Base-by-base conservation (phyloP, 495 filamentous ascomycete genomes). In the Aspergillus leporis region DNA sequence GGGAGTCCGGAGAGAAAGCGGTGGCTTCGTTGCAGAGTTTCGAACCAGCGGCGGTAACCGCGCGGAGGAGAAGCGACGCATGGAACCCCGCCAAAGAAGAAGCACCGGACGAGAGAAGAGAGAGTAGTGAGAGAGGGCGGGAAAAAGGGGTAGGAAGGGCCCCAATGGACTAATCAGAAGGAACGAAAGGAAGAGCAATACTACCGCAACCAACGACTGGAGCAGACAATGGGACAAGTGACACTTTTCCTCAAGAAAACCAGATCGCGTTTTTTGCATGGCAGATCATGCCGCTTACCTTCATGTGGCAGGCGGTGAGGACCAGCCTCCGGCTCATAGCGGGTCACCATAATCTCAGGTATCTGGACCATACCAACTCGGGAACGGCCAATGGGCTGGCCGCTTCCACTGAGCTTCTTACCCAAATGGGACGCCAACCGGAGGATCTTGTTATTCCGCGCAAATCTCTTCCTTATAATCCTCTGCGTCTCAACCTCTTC, bases 51-150 rank as follows among this genome's bases (percentile, higher is more conserved):
- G 66, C 62, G 70, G 58, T 38, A 64, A 32, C 58, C 71, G 61
- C 70, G 67, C 58, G 65, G 62, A 71, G 61, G 74, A 74, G 61
- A 76, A 71, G 32, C 69, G 73, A 64, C 72, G 75, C 73, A 78
- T 78, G 36, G 51, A 52, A 65, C 61, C 57, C 56, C 56, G 43
- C 57, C 54, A 61, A 53, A 56, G 66, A 62, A 49, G 23, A 40
- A 61, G 52, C 60, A 47, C 55, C 45, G 55, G 45, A 58, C 36
- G 47, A 53, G 51, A n/a, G 47, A 48, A 31, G 25, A 45, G 30
- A 53, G 51, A n/a, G n/a, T n/a, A n/a, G n/a, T n/a, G 32, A 49
- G 57, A 23, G 58, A 62, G 56, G 48, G 49, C 51, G 22, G 58
- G 25, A 3, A 48, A 45, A 53, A 57, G 53, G 56, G 51, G 62